Percentiles rank a stretch among this genome's conserved stretches.
phyloP scores from a whole-genome alignment of 129 eudicot species.

The Deinandra increscens region DNA sequence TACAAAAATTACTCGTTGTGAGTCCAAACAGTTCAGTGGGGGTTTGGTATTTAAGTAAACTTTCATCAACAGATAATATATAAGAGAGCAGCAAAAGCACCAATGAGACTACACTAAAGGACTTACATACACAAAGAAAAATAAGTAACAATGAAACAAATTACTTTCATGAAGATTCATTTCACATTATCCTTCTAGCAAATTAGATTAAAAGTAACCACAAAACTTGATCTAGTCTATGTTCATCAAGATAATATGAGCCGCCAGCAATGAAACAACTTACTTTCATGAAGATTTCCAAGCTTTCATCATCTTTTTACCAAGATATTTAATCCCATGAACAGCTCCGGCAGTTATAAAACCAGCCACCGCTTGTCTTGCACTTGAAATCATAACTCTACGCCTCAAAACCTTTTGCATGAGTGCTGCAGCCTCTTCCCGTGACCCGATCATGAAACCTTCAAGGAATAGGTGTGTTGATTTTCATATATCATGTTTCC shows the following conservation, averaged over 20 bases:
- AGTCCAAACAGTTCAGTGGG: too few relatives aligned
- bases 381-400: constrained; percentile 79
- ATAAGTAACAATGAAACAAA: too few relatives aligned
- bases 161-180: too few relatives aligned
- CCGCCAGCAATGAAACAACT: background rate
- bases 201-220: background rate
- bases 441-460: constrained; percentile 57
- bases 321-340: constrained; percentile 65
- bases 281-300: constrained; percentile 59
- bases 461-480: constrained; percentile 3
- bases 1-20: too few relatives aligned
- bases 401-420: constrained; percentile 61
- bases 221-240: background rate
- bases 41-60: too few relatives aligned
- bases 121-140: too few relatives aligned
- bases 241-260: background rate
- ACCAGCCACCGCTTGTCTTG: constrained; percentile 91
- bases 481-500: background rate
- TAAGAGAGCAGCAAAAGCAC: too few relatives aligned
- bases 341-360: constrained; percentile 64
- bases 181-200: background rate
- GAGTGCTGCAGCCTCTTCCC: constrained; percentile 65
- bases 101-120: too few relatives aligned
- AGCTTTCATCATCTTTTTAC: constrained; percentile 72
- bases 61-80: too few relatives aligned